Percentiles rank a stretch among this genome's conserved stretches.
Conservation (phyloP, 164 flowering plant genomes). For the Sextonia rubra region DNA sequence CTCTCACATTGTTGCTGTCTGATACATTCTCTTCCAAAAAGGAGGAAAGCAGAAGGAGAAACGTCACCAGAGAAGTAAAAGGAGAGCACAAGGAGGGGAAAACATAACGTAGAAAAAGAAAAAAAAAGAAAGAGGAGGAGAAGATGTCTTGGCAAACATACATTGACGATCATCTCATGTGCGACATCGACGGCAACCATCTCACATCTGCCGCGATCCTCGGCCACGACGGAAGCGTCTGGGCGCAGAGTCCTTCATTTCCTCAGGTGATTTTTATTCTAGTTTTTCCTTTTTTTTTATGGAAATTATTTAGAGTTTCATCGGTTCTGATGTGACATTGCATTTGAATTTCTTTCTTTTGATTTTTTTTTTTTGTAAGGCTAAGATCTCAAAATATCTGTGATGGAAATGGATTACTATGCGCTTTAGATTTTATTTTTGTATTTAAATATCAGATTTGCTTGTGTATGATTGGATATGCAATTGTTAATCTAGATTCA, state of each 20-base stretch:
- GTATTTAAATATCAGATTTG: neutral
- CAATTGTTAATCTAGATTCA: neutral
- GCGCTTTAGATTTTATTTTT: neutral
- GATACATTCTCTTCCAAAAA: slow-evolving; percentile 1
- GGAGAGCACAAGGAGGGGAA: too few species aligned
- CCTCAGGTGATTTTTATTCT: slow-evolving; percentile 31
- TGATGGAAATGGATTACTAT: neutral
- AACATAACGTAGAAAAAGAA: too few species aligned
- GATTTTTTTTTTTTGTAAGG: too few species aligned
- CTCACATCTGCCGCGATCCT: slow-evolving; percentile 44
- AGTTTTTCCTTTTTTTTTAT: neutral
- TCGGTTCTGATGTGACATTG: neutral
- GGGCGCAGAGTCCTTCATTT: slow-evolving; percentile 45
- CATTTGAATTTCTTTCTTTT: too few species aligned
- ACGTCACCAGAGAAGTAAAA: neutral
- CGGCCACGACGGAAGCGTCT: slow-evolving; percentile 41
- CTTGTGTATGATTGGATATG: neutral
- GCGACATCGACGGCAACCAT: slow-evolving; percentile 31
- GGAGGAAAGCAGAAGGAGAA: neutral
- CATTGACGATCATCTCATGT: slow-evolving; percentile 49
- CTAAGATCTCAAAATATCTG: too few species aligned
- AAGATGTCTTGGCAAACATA: slow-evolving; percentile 46
- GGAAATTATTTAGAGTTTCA: too few species aligned
- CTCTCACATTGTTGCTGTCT: neutral
- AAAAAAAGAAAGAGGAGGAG: neutral